phyloP scores from a whole-genome alignment of 768 basidiomycete species.

The Suillus spraguei region DNA sequence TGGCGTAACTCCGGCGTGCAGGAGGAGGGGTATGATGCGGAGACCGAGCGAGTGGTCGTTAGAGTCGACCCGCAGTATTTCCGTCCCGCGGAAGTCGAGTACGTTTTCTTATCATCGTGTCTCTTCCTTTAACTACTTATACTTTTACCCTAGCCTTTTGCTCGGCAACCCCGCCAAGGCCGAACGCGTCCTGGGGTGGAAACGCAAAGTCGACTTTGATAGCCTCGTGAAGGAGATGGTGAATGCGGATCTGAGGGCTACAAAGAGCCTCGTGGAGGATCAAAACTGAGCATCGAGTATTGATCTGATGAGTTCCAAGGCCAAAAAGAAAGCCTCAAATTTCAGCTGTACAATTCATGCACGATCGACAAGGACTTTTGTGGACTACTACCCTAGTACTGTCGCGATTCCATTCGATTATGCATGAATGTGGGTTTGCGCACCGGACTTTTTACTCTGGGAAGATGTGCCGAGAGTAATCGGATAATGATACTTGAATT shows the following conservation, averaged over 20 bases:
- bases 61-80: slow-evolving; percentile 89
- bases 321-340: neutral
- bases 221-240: slow-evolving; percentile 93
- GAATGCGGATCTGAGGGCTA: slow-evolving; percentile 72
- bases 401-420: neutral
- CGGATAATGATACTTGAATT: neutral
- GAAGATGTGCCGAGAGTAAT: neutral
- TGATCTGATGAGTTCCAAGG: neutral
- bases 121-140: slow-evolving; percentile 2
- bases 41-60: slow-evolving; percentile 74
- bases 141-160: slow-evolving; percentile 57
- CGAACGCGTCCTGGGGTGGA: slow-evolving; percentile 88
- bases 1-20: slow-evolving; percentile 77
- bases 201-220: slow-evolving; percentile 81
- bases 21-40: slow-evolving; percentile 74
- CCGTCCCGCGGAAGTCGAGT: slow-evolving; percentile 96
- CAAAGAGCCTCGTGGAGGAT: slow-evolving; percentile 76
- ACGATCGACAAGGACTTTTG: slow-evolving; percentile 1
- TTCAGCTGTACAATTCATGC: neutral
- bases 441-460: too few species aligned
- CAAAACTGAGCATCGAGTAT: slow-evolving; percentile 57
- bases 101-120: slow-evolving; percentile 34
- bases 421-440: too few species aligned
- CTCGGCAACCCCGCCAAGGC: slow-evolving; percentile 91
- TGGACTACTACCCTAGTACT: neutral